phyloP scores from a whole-genome alignment of 345 rosid species.

The Pseudoturritis turrita region DNA sequence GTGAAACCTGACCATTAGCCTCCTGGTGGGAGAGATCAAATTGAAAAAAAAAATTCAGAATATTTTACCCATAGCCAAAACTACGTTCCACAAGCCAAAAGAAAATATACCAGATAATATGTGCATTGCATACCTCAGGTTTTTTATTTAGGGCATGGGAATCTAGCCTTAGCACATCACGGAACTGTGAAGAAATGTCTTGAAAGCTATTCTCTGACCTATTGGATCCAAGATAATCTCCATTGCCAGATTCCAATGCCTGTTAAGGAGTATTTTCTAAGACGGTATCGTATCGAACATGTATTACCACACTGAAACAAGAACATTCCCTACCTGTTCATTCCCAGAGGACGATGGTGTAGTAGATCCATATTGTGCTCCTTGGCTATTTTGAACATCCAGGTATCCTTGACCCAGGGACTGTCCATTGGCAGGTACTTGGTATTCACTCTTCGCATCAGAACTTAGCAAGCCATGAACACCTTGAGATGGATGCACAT shows the following conservation, averaged over 20 bases:
- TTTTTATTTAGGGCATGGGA: conserved; percentile 43
- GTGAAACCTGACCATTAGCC: conserved; percentile 45
- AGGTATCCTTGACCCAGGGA: conserved; percentile 45
- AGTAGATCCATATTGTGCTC: conserved; percentile 42
- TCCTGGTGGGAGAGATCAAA: conserved; percentile 38
- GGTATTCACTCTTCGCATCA: conserved; percentile 55
- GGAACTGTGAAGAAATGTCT: conserved; percentile 69
- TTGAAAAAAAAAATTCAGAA: conserved; percentile 13
- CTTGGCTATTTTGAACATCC: conserved; percentile 49
- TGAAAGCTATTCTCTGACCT: conserved; percentile 50
- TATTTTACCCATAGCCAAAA: background rate
- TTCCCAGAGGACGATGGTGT: conserved; percentile 49
- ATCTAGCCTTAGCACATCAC: conserved; percentile 47
- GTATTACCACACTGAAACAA: background rate
- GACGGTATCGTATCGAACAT: background rate
- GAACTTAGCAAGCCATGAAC: conserved; percentile 45
- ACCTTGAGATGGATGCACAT: conserved; percentile 46
- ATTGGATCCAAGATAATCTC: conserved; percentile 40
- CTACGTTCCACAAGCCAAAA: conserved; percentile 9
- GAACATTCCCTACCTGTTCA: conserved; percentile 48
- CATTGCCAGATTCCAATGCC: conserved; percentile 53
- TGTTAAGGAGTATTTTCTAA: conserved; percentile 27
- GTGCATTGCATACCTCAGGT: conserved; percentile 48
- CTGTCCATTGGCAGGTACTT: conserved; percentile 53
- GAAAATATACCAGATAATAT: background rate